phyloP scores from a whole-genome alignment of 495 filamentous ascomycete genomes.

The Podospora anserina region DNA sequence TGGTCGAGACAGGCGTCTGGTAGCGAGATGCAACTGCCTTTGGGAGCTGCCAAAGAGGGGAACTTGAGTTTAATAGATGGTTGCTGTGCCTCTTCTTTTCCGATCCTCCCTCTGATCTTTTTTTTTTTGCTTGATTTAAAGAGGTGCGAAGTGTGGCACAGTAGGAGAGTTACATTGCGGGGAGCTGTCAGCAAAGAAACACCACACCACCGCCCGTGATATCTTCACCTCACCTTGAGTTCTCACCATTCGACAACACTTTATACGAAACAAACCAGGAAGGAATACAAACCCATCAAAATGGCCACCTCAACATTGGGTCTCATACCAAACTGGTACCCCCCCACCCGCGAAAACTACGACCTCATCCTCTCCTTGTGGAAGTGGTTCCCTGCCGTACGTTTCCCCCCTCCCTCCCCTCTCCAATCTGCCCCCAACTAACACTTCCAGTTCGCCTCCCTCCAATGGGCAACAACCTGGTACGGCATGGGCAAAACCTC shows the following conservation, averaged over 20 bases:
- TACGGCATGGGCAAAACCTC: constrained; percentile 89
- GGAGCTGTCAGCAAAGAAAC: neutral
- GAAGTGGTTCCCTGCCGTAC: constrained; percentile 46
- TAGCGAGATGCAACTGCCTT: neutral
- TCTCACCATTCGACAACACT: neutral
- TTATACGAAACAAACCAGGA: neutral
- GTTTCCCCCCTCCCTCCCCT: constrained; percentile 8
- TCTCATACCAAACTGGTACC: constrained; percentile 47
- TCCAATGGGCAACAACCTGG: constrained; percentile 62
- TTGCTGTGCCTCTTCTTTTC: neutral
- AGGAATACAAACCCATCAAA: neutral
- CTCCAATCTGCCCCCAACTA: neutral
- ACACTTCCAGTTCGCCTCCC: constrained; percentile 48
- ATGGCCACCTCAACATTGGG: constrained; percentile 29
- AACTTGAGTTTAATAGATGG: neutral
- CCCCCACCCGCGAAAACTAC: constrained; percentile 51
- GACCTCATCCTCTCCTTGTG: constrained; percentile 51
- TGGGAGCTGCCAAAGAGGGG: neutral
- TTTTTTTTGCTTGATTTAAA: neutral
- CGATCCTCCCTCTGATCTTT: neutral
- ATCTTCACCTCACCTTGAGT: neutral
- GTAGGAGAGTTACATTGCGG: neutral
- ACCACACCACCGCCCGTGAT: neutral
- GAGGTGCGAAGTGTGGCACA: neutral
- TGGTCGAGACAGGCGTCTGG: neutral